phyloP scores from a whole-genome alignment of 352 stramenopile genomes.

The Pythium insidiosum region DNA sequence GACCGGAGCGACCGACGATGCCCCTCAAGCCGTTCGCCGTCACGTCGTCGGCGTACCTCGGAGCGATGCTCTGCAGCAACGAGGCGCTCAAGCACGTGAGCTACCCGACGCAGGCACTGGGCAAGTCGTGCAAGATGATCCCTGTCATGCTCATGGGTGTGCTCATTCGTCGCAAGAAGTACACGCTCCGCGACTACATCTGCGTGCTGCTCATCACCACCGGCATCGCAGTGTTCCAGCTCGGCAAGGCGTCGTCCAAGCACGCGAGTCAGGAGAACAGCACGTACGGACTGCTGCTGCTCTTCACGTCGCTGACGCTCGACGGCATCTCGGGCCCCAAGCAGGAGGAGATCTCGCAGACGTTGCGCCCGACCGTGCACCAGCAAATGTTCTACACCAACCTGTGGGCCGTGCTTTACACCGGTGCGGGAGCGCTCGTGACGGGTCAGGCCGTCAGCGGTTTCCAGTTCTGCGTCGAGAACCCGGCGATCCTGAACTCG shows the following conservation, averaged over 20 bases:
- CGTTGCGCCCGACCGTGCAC: slow-evolving; percentile 72
- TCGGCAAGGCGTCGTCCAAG: slow-evolving; percentile 76
- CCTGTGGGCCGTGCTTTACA: slow-evolving; percentile 85
- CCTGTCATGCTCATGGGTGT: slow-evolving; percentile 94
- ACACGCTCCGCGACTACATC: slow-evolving; percentile 84
- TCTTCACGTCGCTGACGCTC: slow-evolving; percentile 91
- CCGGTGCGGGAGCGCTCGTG: slow-evolving; percentile 55
- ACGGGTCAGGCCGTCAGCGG: slow-evolving; percentile 66
- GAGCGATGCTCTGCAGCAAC: slow-evolving; percentile 89
- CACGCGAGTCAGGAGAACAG: slow-evolving; percentile 82
- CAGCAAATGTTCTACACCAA: slow-evolving; percentile 91
- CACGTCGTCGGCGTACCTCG: slow-evolving; percentile 85
- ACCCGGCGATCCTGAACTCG: slow-evolving; percentile 75
- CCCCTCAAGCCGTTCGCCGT: slow-evolving; percentile 80
- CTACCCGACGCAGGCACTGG: slow-evolving; percentile 97
- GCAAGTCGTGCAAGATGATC: slow-evolving; percentile 99
- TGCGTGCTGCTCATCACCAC: slow-evolving; percentile 87
- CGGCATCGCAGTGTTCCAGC: slow-evolving; percentile 87
- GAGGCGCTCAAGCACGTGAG: slow-evolving; percentile 92
- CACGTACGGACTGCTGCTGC: slow-evolving; percentile 79
- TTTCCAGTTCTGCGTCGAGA: slow-evolving; percentile 76
- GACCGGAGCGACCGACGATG: slow-evolving; percentile 54
- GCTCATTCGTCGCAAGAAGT: slow-evolving; percentile 88
- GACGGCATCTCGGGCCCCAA: slow-evolving; percentile 95
- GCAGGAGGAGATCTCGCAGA: slow-evolving; percentile 88